Base-by-base conservation (phyloP, 129 eudicot species). In the Dittrichia graveolens region DNA sequence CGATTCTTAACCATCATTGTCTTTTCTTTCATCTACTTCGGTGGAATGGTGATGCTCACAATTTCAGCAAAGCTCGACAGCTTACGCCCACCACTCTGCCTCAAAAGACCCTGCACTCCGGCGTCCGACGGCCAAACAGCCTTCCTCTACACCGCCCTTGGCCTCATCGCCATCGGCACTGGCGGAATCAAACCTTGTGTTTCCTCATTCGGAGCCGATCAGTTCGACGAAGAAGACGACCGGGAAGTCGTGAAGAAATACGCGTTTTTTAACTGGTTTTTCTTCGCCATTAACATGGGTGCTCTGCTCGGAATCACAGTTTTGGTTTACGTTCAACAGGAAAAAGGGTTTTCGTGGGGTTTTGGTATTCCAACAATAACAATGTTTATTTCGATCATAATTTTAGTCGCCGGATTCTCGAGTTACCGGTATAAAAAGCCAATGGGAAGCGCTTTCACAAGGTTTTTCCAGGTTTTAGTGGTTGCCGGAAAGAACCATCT, bases 101-200 rank as follows among this genome's bases (percentile, higher is more conserved):
- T 79, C 12, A 74, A 79, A 65, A 53, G 48, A 48, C 98, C 97
- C 13, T 90, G 98, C 80, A 64, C 55, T 10, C 79, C 83, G 0
- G 83, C 96, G 0, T 43, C 92, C 38, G 62, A 61, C 4, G 48
- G 67, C 62, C 99, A 95, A 68, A 88, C 75, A 3, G 72, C 83
- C 34, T 85, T 95, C 71, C 86, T 95, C 15, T 87, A 86, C 65
- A 37, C 77, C 6, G 83, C 97, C n/a, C 82, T 90, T 4, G 88
- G 78, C 19, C 95, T 95, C 44, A 95, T 95, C 35, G 95, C 99
- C 59, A 74, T 95, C 14, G 99, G 99, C 0, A 92, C 99, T 0
- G 97, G 99, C 2, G 99, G 99, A 35, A 89, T 95, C 74, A 95
- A 92, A 84, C 94, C 99, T 0, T 95, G 97, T 47, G 96, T 92